Percentiles rank a stretch among this genome's conserved stretches.
Conservation (phyloP, 1,139 yeast species). For the Saccharomyces hybrid region DNA sequence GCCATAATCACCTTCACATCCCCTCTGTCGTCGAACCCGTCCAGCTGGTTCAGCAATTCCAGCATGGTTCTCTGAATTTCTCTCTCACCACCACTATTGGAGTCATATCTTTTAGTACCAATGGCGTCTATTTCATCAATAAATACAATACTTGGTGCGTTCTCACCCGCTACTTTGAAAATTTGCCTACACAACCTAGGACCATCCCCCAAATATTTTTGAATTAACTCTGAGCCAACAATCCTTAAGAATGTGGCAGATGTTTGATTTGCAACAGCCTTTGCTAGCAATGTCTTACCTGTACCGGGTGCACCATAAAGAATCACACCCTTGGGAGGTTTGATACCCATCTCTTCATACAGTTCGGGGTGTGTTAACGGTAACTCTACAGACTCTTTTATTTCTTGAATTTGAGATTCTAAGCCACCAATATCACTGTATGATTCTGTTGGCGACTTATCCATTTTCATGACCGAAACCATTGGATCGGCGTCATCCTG, state of each 20-base stretch:
- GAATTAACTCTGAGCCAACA: conserved; percentile 95
- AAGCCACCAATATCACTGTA: conserved; percentile 98
- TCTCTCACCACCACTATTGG: conserved; percentile 94
- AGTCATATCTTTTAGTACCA: conserved; percentile 95
- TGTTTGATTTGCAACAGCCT: conserved; percentile 97
- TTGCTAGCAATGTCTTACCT: conserved; percentile 93
- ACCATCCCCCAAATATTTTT: conserved; percentile 96
- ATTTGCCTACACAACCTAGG: conserved; percentile 92
- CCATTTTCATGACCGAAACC: conserved; percentile 96
- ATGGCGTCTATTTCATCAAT: conserved; percentile 99
- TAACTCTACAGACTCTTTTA: conserved; percentile 94
- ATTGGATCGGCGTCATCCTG: conserved; percentile 98
- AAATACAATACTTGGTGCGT: conserved; percentile 96
- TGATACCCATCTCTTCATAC: conserved; percentile 98
- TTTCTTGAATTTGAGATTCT: conserved; percentile 93
- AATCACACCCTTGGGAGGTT: conserved; percentile 98
- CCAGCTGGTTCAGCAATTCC: conserved; percentile 92
- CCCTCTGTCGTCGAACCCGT: conserved; percentile 97
- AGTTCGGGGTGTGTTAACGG: conserved; percentile 97
- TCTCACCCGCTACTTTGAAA: conserved; percentile 93
- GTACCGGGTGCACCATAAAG: conserved; percentile 99
- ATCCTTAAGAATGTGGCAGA: conserved; percentile 93
- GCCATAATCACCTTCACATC: conserved; percentile 99
- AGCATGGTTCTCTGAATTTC: conserved; percentile 98
- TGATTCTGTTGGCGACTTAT: conserved; percentile 93